Percentiles rank a stretch among this genome's conserved stretches.
Conservation (phyloP, 2,329 filamentous ascomycete species). For the Colletotrichum coccodes region DNA sequence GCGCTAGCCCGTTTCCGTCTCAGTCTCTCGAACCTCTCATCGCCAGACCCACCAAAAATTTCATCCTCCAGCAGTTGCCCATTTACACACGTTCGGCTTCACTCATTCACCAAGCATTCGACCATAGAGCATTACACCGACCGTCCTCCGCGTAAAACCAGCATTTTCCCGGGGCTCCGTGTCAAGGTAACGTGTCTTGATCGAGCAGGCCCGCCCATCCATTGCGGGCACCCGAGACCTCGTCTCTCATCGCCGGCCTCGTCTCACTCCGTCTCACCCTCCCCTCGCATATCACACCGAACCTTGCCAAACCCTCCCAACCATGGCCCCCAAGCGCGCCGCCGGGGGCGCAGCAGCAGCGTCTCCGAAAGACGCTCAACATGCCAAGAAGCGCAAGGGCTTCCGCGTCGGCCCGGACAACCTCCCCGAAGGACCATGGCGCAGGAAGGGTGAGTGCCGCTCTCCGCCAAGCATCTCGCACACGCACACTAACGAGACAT, state of each 20-base stretch:
- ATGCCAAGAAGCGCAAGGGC: conserved; percentile 71
- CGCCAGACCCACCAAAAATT: conserved; percentile 29
- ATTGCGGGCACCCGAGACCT: no score
- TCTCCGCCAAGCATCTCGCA: background rate
- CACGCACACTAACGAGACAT: background rate
- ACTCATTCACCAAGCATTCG: background rate
- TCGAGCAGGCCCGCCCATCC: no score
- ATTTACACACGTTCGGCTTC: conserved; percentile 10
- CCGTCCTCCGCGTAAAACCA: no score
- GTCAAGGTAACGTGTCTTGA: no score
- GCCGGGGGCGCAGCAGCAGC: conserved; percentile 50
- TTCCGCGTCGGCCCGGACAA: conserved; percentile 92
- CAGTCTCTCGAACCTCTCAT: conserved; percentile 8
- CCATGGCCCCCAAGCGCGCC: conserved; percentile 70
- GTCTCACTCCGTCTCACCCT: background rate
- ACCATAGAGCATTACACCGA: no score
- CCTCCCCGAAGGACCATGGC: conserved; percentile 88
- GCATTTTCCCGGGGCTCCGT: no score
- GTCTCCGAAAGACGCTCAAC: conserved; percentile 39
- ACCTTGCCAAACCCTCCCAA: background rate
- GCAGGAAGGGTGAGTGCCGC: conserved; percentile 71
- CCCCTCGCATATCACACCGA: background rate
- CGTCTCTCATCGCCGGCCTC: background rate
- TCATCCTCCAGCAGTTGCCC: conserved; percentile 6
- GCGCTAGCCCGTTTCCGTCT: conserved; percentile 5